Evolutionary conservation across 2,329 filamentous ascomycete genomes (phyloP).

Genomic region (Coniochaeta ligniaria): DNA sequence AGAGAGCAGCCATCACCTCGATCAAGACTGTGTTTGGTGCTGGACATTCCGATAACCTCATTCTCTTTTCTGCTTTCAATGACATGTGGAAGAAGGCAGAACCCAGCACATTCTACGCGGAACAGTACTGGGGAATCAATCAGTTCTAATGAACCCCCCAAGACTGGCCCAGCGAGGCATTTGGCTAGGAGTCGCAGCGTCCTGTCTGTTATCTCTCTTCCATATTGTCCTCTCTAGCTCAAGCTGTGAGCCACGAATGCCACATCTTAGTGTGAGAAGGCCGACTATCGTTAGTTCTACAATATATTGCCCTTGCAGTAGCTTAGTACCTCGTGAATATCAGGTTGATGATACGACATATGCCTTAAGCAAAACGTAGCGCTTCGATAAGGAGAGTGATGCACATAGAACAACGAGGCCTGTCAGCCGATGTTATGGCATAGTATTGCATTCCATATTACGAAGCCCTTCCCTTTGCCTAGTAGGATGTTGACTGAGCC

Average conservation of each 20-base stretch:
- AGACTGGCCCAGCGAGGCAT: background rate
- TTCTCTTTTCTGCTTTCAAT: constrained; percentile 76
- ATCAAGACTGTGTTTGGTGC: constrained; percentile 51
- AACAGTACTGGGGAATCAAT: constrained; percentile 70
- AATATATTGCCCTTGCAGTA: no score
- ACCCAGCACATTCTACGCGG: constrained; percentile 57
- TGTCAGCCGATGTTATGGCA: no score
- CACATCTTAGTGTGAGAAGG: background rate
- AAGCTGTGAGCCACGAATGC: background rate
- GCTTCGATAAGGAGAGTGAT: no score
- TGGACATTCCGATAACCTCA: constrained; percentile 40
- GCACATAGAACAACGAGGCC: no score
- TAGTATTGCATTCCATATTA: no score
- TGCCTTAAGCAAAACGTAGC: no score
- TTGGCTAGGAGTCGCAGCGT: background rate
- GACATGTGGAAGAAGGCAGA: constrained; percentile 69
- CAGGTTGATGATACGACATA: no score
- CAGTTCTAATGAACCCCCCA: background rate
- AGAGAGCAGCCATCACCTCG: constrained; percentile 56
- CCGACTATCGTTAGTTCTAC: no score
- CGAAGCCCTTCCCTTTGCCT: no score
- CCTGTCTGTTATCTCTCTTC: background rate
- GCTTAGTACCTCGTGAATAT: no score
- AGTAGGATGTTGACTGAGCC: no score
- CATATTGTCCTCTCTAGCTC: background rate